A percentile compares a stretch with the other conserved stretches of the same genome.
phyloP scores from a whole-genome alignment of 345 rosid genomes.

The Cardamine resedifolia region DNA sequence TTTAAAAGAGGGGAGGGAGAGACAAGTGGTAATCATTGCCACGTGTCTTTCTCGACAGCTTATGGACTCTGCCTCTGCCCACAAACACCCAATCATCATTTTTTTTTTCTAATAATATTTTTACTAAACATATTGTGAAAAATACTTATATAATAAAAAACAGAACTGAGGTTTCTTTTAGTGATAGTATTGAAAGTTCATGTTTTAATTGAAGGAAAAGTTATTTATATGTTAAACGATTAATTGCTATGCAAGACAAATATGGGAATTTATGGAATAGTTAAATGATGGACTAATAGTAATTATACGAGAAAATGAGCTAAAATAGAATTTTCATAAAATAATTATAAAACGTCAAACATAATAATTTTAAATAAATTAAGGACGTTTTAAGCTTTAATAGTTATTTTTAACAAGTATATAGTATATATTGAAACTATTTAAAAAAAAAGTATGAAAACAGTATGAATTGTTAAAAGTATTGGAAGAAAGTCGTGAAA shows the following conservation, averaged over 20 bases:
- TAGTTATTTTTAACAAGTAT: not conserved
- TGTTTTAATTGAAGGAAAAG: not conserved
- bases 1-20: constrained; percentile 27
- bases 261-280: not conserved
- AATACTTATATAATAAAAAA: not conserved
- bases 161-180: not conserved
- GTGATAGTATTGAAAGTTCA: not conserved
- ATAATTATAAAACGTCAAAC: not conserved
- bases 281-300: not conserved
- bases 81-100: constrained; percentile 25
- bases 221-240: not conserved
- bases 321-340: not conserved
- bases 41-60: constrained; percentile 44
- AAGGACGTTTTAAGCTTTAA: not conserved
- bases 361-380: not conserved
- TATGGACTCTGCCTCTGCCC: constrained; percentile 34
- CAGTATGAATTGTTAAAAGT: not conserved
- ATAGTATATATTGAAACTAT: not conserved
- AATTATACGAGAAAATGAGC: not conserved
- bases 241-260: not conserved
- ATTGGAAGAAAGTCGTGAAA: not conserved
- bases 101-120: not conserved
- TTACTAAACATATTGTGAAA: not conserved
- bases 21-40: constrained; percentile 37
- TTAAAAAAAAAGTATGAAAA: not conserved